Evolutionary conservation across 2,329 filamentous ascomycete species (phyloP).

Genomic region (Beauveria sp.): DNA sequence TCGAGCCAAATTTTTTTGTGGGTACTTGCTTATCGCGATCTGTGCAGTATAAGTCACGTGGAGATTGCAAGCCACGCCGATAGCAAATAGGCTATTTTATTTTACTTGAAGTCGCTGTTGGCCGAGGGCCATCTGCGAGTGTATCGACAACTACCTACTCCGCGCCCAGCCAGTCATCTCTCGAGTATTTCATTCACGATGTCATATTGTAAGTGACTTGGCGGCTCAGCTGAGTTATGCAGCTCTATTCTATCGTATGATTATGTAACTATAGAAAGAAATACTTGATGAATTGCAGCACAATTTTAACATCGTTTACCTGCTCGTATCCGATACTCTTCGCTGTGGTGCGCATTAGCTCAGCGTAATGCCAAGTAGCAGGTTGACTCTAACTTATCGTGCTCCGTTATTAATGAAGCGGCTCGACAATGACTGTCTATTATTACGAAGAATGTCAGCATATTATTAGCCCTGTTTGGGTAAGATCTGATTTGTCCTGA

Average conservation of each 20-base stretch:
- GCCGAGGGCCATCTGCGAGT: too few species aligned
- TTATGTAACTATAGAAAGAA: too few species aligned
- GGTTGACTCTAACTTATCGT: neutral
- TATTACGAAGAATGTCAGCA: slow-evolving; percentile 7
- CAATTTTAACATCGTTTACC: too few species aligned
- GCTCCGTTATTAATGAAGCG: neutral
- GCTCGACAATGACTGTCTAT: neutral
- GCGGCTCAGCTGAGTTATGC: too few species aligned
- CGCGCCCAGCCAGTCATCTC: too few species aligned
- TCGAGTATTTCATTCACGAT: too few species aligned
- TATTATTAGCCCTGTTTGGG: neutral
- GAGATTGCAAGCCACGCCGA: neutral
- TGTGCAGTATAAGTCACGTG: neutral
- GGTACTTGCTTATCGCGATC: neutral
- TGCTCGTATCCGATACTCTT: neutral
- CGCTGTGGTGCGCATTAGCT: neutral
- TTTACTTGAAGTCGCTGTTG: too few species aligned
- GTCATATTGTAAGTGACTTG: too few species aligned
- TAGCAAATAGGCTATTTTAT: too few species aligned
- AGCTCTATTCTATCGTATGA: too few species aligned
- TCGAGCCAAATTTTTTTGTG: neutral
- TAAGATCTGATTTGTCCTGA: neutral
- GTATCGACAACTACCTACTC: too few species aligned
- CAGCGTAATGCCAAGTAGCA: neutral
- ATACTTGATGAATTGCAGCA: too few species aligned